A percentile compares a stretch with the other conserved stretches of the same genome.
These are phyloP conservation scores for Protomyces gravidus DNA, from an alignment of 1,139 yeast genomes.

Conservation along the genomic window DNA sequence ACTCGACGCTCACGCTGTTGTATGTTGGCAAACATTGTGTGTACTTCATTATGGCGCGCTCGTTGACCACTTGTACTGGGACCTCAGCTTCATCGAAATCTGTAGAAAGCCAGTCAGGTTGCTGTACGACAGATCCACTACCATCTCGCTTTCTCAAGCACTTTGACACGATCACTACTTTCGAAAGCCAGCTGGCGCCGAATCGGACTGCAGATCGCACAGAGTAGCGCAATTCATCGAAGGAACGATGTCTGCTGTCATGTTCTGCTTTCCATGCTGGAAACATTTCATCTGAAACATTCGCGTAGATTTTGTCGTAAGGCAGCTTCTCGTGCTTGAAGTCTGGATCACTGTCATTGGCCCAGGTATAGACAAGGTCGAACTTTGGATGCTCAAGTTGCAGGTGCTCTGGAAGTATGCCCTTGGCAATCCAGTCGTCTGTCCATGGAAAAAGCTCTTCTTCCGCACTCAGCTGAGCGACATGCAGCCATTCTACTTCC, in stretches of 20 bases:
- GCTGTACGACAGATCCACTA: not conserved
- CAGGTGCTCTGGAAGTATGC: not conserved
- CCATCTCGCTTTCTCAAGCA: not conserved
- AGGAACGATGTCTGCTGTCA: not conserved
- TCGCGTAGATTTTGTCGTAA: not conserved
- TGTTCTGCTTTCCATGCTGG: not conserved
- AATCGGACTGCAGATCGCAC: not conserved
- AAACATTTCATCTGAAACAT: not conserved
- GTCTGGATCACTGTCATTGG: not conserved
- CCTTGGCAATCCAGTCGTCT: constrained; percentile 4
- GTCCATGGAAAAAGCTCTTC: not conserved
- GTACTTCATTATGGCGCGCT: not conserved
- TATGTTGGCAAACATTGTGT: constrained; percentile 1
- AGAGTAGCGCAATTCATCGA: constrained; percentile 8
- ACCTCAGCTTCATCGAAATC: not conserved
- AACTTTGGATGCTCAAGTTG: not conserved
- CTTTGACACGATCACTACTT: not conserved
- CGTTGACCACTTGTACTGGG: not conserved
- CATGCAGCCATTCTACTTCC: not conserved
- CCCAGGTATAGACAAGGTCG: constrained; percentile 10
- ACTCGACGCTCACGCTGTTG: constrained; percentile 5
- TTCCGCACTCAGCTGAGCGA: not conserved
- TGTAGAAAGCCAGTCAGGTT: constrained; percentile 1
- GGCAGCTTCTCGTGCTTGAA: not conserved
- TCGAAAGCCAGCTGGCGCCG: not conserved